Evolutionary conservation across 768 basidiomycete genomes (phyloP).

Genomic region (Amanita molliuscula): DNA sequence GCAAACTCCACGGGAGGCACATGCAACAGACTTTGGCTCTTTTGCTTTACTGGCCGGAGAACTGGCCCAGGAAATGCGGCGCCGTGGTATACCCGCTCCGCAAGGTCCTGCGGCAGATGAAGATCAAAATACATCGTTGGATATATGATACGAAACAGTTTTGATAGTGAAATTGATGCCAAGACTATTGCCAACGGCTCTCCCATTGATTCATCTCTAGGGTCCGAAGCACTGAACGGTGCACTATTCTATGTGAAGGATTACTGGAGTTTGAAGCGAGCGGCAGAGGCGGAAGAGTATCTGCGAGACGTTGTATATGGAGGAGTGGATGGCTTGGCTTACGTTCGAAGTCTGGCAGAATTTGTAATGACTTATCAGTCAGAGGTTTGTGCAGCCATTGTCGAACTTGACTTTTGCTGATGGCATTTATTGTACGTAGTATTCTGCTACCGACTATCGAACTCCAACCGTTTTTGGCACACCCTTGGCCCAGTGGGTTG

Average conservation of each 20-base stretch:
- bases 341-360: constrained; percentile 67
- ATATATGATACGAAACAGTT: constrained; percentile 26
- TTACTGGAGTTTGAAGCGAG: constrained; percentile 42
- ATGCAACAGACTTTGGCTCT: constrained; percentile 51
- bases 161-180: constrained; percentile 22
- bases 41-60: constrained; percentile 43
- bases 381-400: constrained; percentile 4
- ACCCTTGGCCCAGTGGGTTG: constrained; percentile 33
- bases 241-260: constrained; percentile 13
- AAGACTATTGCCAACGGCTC: constrained; percentile 8
- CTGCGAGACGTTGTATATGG: constrained; percentile 71
- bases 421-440: background rate
- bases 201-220: constrained; percentile 11
- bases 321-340: constrained; percentile 66
- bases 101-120: constrained; percentile 19
- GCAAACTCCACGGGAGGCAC: constrained; percentile 42
- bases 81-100: constrained; percentile 15
- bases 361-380: constrained; percentile 33
- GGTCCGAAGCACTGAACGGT: constrained; percentile 3
- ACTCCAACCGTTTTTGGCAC: constrained; percentile 19
- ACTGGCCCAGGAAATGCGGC: constrained; percentile 32
- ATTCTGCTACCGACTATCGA: background rate
- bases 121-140: constrained; percentile 18
- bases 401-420: constrained; percentile 1
- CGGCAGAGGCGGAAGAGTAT: constrained; percentile 53